Evolutionary conservation across 108 stramenopile species (phyloP), one percentile per base, ranked within the genome.

Genomic region (Stephanodiscus minutulus): DNA sequence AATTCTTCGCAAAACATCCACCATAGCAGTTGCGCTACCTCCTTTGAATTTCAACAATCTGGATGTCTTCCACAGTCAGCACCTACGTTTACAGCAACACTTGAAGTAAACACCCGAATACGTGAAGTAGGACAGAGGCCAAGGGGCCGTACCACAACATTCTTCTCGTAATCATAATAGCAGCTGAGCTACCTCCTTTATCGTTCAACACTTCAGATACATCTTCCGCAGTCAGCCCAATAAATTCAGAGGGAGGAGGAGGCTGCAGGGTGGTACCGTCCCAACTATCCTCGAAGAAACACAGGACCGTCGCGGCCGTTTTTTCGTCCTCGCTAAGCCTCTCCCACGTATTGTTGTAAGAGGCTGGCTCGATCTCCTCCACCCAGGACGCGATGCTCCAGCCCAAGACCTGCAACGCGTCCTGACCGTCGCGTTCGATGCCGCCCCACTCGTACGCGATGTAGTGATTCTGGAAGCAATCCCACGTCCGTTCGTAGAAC

Each of bases 391-490:
- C 46, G 46, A 65, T 69, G 28, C 29, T 60, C 74, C 69, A 85
- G 1, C 83, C 83, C 27, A 84, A 53, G 29, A 64, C 39, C 31
- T 33, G 36, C 36, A 74, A 53, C 39, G 81, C 65, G 57, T 60
- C 57, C 41, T 54, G 27, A 78, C 49, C 61, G 22, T 80, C 70
- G 17, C 55, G 29, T 28, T 54, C 50, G 31, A 82, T 77, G 9
- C 66, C 64, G 11, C 37, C 28, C 85, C 85, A 86, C 11, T 37
- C 20, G 25, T 76, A 70, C 9, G 35, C 41, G n/a, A 27, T 24
- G 60, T 83, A 86, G 59, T 86, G 85, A 55, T 79, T 83, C 48
- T 80, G 79, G 46, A 80, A 80, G 44, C 85, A 86, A 72, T 86
- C 85, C 85, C 85, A 86, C 0, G 69, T 79, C 25, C 52, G 22